phyloP scores from a whole-genome alignment of 306 rosid species.

The Crotalaria pallida region DNA sequence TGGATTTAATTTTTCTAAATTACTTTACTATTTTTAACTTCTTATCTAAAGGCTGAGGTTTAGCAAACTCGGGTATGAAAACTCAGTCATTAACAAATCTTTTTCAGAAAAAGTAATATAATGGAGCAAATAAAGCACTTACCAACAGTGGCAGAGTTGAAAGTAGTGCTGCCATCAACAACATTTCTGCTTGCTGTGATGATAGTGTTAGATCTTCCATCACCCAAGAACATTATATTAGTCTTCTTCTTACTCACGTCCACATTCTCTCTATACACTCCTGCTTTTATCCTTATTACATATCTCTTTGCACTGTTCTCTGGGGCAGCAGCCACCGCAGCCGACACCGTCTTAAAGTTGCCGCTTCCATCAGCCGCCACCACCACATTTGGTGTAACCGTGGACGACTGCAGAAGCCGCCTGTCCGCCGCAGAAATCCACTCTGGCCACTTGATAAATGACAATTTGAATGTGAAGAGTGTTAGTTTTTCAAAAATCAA shows the following conservation, averaged over 20 bases:
- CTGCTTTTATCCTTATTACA: conserved; percentile 60
- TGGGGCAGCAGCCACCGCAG: conserved; percentile 70
- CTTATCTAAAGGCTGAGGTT: no score
- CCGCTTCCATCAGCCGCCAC: conserved; percentile 83
- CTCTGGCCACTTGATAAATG: conserved; percentile 65
- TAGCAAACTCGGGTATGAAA: no score
- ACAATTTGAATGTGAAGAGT: no score
- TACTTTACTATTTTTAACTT: no score
- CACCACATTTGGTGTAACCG: conserved; percentile 40
- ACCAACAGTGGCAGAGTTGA: conserved; percentile 75
- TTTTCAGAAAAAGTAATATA: no score
- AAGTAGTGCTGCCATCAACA: conserved; percentile 76
- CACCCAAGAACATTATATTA: conserved; percentile 69
- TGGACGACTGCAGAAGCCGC: conserved; percentile 43
- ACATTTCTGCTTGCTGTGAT: conserved; percentile 62
- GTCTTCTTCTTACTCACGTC: conserved; percentile 55
- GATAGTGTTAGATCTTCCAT: conserved; percentile 53
- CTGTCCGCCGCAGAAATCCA: conserved; percentile 61
- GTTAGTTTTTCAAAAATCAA: no score
- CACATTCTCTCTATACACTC: conserved; percentile 65
- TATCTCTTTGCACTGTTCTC: conserved; percentile 38
- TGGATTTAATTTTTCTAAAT: no score
- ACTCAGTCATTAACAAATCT: no score
- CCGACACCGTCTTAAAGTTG: conserved; percentile 49
- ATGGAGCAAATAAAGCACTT: not conserved